Percentiles rank a stretch among this genome's conserved stretches.
Conservation (phyloP, 164 flowering plant species). For the Sedum album region DNA sequence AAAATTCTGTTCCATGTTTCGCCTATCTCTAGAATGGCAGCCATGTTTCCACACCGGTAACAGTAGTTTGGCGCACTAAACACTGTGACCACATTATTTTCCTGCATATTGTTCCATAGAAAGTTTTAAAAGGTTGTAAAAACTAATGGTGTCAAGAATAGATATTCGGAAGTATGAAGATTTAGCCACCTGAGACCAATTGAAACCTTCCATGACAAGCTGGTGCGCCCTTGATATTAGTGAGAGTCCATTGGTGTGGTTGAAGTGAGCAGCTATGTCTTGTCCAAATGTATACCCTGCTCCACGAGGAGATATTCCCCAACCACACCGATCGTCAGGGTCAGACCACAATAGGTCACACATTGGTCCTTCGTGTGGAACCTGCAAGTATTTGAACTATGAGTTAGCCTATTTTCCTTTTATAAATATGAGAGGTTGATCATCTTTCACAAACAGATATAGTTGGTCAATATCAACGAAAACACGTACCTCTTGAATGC, state of each 20-base stretch:
- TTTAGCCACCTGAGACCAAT: slow-evolving; percentile 9
- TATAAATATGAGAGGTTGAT: too few species aligned
- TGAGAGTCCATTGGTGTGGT: slow-evolving; percentile 9
- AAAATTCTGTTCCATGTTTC: slow-evolving; percentile 10
- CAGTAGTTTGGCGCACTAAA: too few species aligned
- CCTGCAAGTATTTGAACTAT: background rate
- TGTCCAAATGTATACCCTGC: too few species aligned
- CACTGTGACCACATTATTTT: too few species aligned
- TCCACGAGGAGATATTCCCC: slow-evolving; percentile 11
- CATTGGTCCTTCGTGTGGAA: too few species aligned
- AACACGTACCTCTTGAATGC: slow-evolving; percentile 10
- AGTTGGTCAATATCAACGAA: background rate
- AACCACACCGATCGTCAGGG: slow-evolving; percentile 11
- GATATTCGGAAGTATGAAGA: background rate
- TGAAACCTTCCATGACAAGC: too few species aligned
- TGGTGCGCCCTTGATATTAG: too few species aligned
- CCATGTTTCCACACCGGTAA: too few species aligned
- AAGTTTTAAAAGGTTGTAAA: background rate
- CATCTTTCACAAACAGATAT: background rate
- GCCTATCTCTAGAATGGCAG: too few species aligned
- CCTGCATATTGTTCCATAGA: background rate
- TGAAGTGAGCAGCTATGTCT: too few species aligned
- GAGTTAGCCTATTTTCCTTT: too few species aligned
- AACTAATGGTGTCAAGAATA: background rate
- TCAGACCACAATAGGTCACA: too few species aligned